A percentile compares a stretch with the other conserved stretches of the same genome.
These are phyloP conservation scores for Fusarium sp. DNA, from an alignment of 2,329 filamentous ascomycete genomes.

Conservation along the genomic window DNA sequence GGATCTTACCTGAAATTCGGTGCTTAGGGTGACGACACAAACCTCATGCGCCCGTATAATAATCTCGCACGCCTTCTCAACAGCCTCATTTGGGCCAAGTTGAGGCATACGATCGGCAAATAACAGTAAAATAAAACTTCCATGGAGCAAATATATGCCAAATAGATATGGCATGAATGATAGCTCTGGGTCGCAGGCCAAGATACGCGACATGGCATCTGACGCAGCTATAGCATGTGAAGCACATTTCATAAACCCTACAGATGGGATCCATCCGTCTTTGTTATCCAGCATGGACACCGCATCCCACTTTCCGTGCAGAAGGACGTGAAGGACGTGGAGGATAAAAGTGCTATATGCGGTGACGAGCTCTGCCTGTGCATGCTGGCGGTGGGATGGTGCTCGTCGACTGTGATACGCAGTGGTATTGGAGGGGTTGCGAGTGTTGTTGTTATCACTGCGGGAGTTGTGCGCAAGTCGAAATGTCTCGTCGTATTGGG, in stretches of 20 bases:
- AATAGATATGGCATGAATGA: constrained; percentile 66
- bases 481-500: neutral
- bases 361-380: constrained; percentile 55
- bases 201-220: constrained; percentile 58
- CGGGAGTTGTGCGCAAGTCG: neutral
- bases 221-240: constrained; percentile 61
- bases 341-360: constrained; percentile 62
- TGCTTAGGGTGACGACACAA: constrained; percentile 62
- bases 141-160: constrained; percentile 64
- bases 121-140: constrained; percentile 62
- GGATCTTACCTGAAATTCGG: constrained; percentile 59
- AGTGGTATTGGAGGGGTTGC: no score
- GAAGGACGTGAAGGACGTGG: constrained; percentile 60
- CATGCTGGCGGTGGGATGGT: neutral
- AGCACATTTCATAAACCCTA: constrained; percentile 59
- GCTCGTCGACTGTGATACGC: neutral
- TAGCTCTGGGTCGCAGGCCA: constrained; percentile 61
- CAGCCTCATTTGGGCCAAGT: constrained; percentile 57
- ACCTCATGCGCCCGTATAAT: constrained; percentile 64
- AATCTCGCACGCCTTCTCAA: constrained; percentile 61
- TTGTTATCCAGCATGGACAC: constrained; percentile 62
- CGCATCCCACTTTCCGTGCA: constrained; percentile 63
- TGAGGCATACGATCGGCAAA: constrained; percentile 63
- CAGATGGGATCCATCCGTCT: constrained; percentile 61
- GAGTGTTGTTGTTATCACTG: neutral